A percentile compares a stretch with the other conserved stretches of the same genome.
Evolutionary conservation across 306 rosid species (phyloP).

Genomic region (Gillenia trifoliata): DNA sequence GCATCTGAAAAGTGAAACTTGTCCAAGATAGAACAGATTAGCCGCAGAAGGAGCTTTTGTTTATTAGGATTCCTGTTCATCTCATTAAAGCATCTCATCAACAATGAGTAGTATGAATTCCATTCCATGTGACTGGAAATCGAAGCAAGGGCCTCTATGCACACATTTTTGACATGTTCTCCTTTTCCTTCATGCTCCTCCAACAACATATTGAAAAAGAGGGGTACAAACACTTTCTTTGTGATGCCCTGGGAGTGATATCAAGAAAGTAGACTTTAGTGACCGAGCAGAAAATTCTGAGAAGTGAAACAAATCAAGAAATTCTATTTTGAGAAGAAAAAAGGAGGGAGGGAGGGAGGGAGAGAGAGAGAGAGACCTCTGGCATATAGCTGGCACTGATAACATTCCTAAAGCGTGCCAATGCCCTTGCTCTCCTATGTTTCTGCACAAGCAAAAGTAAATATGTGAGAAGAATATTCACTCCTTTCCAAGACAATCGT

Average conservation of each 20-base stretch:
- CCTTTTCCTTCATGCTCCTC: constrained; percentile 65
- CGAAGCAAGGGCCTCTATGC: constrained; percentile 83
- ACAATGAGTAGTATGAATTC: constrained; percentile 71
- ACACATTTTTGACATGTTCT: constrained; percentile 72
- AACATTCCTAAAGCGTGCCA: constrained; percentile 60
- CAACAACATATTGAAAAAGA: constrained; percentile 72
- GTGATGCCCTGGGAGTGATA: constrained; percentile 50
- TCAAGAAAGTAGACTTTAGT: constrained; percentile 22
- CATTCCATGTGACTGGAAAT: constrained; percentile 77
- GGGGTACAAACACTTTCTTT: constrained; percentile 68
- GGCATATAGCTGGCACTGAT: constrained; percentile 42
- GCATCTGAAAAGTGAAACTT: constrained; percentile 66
- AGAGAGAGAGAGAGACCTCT: constrained; percentile 47
- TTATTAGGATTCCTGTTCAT: constrained; percentile 47
- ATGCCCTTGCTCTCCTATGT: constrained; percentile 77
- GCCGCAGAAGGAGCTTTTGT: constrained; percentile 59
- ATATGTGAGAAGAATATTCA: neutral
- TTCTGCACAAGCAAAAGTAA: constrained; percentile 47
- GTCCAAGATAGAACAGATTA: constrained; percentile 78
- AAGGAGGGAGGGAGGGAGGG: neutral
- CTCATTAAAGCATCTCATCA: constrained; percentile 71
- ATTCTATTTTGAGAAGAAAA: neutral
- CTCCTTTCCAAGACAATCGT: neutral
- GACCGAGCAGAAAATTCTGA: constrained; percentile 12
- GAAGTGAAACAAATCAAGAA: neutral